Conservation (phyloP, 208 protist genomes). For the Trypanosoma scelopori region DNA sequence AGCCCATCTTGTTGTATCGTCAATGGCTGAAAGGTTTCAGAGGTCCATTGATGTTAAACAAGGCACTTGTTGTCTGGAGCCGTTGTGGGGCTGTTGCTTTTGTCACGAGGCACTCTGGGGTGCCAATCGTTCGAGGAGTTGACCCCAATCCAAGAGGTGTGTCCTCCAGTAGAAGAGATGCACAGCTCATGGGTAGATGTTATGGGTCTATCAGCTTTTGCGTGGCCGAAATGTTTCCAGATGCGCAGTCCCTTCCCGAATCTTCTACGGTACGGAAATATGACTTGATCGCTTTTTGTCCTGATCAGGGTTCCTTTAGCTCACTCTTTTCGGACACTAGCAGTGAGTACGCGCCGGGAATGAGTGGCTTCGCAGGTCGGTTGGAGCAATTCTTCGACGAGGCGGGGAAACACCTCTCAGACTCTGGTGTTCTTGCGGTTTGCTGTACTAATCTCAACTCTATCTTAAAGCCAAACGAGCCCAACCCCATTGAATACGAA, state of each 20-base stretch:
- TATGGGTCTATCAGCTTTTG: conserved; percentile 73
- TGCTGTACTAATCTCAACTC: conserved; percentile 84
- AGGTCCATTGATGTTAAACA: conserved; percentile 57
- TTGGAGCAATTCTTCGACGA: conserved; percentile 87
- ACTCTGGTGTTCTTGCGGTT: conserved; percentile 74
- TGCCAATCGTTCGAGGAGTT: conserved; percentile 81
- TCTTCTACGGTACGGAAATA: conserved; percentile 37
- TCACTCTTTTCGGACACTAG: conserved; percentile 37
- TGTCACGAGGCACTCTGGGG: conserved; percentile 37
- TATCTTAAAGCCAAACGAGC: conserved; percentile 57
- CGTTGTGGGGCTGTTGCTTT: conserved; percentile 64
- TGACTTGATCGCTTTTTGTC: conserved; percentile 75
- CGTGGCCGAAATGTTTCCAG: conserved; percentile 68
- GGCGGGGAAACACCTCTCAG: conserved; percentile 48
- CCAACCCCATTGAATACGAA: conserved; percentile 89
- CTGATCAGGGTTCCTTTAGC: conserved; percentile 64
- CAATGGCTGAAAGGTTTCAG: conserved; percentile 75
- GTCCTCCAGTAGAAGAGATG: conserved; percentile 49
- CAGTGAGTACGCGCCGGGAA: conserved; percentile 54
- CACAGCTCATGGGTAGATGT: conserved; percentile 30
- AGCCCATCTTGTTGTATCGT: conserved; percentile 72
- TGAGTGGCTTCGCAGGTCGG: conserved; percentile 53
- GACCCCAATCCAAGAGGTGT: conserved; percentile 73
- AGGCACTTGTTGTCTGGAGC: conserved; percentile 61
- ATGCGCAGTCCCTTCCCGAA: neutral